Base-by-base conservation (phyloP, 371 early-diverging fungal genomes). In the Mucor racemosus region DNA sequence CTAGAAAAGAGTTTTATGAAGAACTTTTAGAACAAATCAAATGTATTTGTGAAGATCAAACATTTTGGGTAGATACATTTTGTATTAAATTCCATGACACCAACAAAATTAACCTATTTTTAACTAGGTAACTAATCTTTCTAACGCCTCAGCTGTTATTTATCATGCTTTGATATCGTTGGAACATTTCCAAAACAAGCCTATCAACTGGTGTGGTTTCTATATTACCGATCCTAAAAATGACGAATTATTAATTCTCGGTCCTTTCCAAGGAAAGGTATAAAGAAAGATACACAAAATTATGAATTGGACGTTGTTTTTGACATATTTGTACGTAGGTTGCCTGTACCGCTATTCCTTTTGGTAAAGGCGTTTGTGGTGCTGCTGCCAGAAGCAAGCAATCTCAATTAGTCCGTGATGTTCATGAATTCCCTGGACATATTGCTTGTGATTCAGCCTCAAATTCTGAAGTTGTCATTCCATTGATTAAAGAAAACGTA, bases 131-230 rank as follows among this genome's bases (percentile, higher is more conserved):
- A 87, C 94, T 26, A 95, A 95, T 80, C 81, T 93, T 4, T 90
- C 95, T 40, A 95, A 95, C 75, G 75, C 88, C 8, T 85, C 94
- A 5, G 80, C 95, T n/a, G 77, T 95, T 31, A 84, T 97, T 50
- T 95, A 90, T 80, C 93, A 89, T 67, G 90, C 87, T 7, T 71
- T 94, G 64, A 84, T 80, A 11, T 76, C 78, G 6, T 60, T 79
- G n/a, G 67, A 62, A 5, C 90, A 87, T 54, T 84, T 86, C n/a
- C 85, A 91, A 57, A 75, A 72, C 17, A 85, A 87, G 50, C 93
- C 91, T n/a, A 88, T 97, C 62, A 97, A 95, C 80, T 97, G 97
- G 97, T 90, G 81, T 42, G 96, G 96, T 3, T 95, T 95, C 77
- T 97, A 97, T 66, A 71, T 94, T 31, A 74, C 85, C 0, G 86